Evolutionary conservation across 139 green algal species (phyloP), one percentile per base, ranked within the genome.

Genomic region (Chlamydomonas applanata): DNA sequence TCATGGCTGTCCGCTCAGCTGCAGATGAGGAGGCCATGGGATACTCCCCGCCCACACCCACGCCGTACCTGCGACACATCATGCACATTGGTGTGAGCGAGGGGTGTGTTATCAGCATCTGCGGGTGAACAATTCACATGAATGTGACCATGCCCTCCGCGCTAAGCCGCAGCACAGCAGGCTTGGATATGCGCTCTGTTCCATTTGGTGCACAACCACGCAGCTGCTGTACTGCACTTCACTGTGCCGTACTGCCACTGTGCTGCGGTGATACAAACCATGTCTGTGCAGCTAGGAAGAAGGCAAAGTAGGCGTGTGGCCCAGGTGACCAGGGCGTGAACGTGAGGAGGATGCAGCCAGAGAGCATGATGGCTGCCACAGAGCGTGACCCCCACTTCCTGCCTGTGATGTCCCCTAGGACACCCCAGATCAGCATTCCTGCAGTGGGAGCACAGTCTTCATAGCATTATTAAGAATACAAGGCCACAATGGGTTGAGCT

Each of bases 21-120:
- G 91, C 91, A 27, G 87, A 93, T 27, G 74, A 75, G n/a, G 88
- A 88, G 30, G 91, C 91, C 69, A 95, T 85, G 4, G 91, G 91
- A 79, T 96, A 95, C 73, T 95, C 83, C 13, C 83, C 79, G 57
- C 83, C 83, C 72, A 88, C 83, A 72, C 83, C 83, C 71, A 88
- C 83, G 25, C 83, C 83, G 30, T 85, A 88, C 79, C 79, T 83
- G 68, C 44, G n/a, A n/a, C n/a, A n/a, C n/a, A n/a, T n/a, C n/a
- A n/a, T n/a, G n/a, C n/a, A n/a, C n/a, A n/a, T n/a, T n/a, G n/a
- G n/a, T n/a, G n/a, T n/a, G n/a, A n/a, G n/a, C n/a, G n/a, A n/a
- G n/a, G n/a, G n/a, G n/a, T n/a, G n/a, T n/a, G n/a, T n/a, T n/a
- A n/a, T n/a, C n/a, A n/a, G n/a, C n/a, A n/a, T n/a, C n/a, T n/a